phyloP scores from a whole-genome alignment of 495 filamentous ascomycete species.

The Penicillium longicatenatum region DNA sequence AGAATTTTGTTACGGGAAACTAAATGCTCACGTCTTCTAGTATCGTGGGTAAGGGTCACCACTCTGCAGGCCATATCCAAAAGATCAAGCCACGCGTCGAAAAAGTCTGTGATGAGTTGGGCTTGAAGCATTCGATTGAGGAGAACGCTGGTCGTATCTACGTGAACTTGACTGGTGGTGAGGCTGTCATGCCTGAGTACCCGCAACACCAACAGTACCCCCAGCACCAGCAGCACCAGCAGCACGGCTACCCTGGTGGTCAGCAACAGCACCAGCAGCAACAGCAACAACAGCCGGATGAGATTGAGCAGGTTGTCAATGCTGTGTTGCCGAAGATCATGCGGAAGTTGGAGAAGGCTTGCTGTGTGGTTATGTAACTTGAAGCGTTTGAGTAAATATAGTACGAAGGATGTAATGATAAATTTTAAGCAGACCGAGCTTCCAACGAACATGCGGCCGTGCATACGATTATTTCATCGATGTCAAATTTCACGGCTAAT shows the following conservation, averaged over 20 bases:
- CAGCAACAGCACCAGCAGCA: slow-evolving; percentile 41
- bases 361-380: slow-evolving; percentile 78
- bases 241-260: slow-evolving; percentile 38
- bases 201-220: slow-evolving; percentile 29
- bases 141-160: slow-evolving; percentile 86
- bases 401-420: slow-evolving; percentile 4
- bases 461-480: no score
- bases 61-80: slow-evolving; percentile 74
- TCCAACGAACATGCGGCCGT: no score
- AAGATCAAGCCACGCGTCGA: slow-evolving; percentile 94
- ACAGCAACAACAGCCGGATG: slow-evolving; percentile 56
- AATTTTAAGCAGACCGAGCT: neutral
- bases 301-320: slow-evolving; percentile 64
- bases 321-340: slow-evolving; percentile 61
- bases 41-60: slow-evolving; percentile 95
- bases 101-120: slow-evolving; percentile 76
- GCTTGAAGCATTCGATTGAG: slow-evolving; percentile 80
- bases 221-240: slow-evolving; percentile 44
- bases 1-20: neutral
- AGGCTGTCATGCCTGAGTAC: slow-evolving; percentile 55
- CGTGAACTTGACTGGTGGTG: slow-evolving; percentile 63
- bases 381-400: neutral
- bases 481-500: no score
- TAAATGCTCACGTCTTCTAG: slow-evolving; percentile 25
- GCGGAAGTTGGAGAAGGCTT: slow-evolving; percentile 65